Evolutionary conservation across 768 basidiomycete genomes (phyloP).

Genomic region (Mycena venus): DNA sequence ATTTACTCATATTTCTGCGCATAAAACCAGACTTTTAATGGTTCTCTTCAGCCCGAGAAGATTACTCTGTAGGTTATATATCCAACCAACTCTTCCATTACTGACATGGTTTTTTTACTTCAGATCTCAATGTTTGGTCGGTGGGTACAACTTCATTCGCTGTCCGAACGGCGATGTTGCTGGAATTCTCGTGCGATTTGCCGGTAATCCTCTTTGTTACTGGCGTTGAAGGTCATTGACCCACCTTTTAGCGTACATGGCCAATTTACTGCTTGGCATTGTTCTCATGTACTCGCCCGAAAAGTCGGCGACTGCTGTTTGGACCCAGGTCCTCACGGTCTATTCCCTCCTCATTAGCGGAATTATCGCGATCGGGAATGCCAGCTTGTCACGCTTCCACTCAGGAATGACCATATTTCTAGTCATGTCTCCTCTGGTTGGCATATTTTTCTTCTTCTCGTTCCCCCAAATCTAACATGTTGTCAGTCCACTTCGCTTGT

Average conservation of each 20-base stretch:
- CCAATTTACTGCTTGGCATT: conserved; percentile 15
- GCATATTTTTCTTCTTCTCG: not conserved
- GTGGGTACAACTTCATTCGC: not conserved
- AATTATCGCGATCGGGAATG: not conserved
- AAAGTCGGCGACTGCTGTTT: conserved; percentile 5
- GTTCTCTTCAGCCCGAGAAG: not conserved
- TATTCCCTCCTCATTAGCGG: conserved; percentile 23
- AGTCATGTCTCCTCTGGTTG: conserved; percentile 22
- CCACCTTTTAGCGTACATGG: not conserved
- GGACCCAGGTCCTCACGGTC: conserved; percentile 21
- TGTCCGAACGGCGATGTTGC: conserved; percentile 4
- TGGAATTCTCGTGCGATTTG: conserved; percentile 7
- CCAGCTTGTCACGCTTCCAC: conserved; percentile 12
- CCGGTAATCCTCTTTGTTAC: not conserved
- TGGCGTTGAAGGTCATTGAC: not conserved
- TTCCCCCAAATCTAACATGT: not conserved
- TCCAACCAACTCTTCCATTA: not conserved
- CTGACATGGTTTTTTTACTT: not conserved
- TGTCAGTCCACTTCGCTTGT: conserved; percentile 7
- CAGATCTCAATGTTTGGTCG: not conserved
- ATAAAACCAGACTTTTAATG: too few relatives aligned
- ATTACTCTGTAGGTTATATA: not conserved
- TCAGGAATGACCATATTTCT: conserved; percentile 10
- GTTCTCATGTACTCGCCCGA: conserved; percentile 12
- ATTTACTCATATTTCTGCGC: not conserved